A percentile compares a stretch with the other conserved stretches of the same genome.
These are phyloP conservation scores for Paulownia fortunei DNA, from an alignment of 257 asterid genomes.

Conservation along the genomic window DNA sequence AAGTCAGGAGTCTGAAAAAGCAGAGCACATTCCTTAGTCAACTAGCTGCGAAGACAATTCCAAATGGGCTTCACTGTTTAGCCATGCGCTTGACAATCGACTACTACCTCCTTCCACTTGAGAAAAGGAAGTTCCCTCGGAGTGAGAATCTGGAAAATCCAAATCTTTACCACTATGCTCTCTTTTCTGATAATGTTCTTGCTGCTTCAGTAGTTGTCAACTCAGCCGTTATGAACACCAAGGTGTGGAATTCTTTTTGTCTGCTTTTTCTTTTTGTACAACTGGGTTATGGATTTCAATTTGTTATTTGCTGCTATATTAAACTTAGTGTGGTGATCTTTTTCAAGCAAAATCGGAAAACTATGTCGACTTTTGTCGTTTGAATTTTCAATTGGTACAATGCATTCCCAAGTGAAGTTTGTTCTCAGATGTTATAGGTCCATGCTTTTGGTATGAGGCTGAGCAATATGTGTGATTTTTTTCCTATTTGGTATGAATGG, in stretches of 20 bases:
- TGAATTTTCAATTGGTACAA: background rate
- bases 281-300: constrained; percentile 24
- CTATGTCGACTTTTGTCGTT: background rate
- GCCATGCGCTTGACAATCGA: constrained; percentile 94
- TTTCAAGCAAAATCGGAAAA: background rate
- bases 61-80: constrained; percentile 95
- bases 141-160: constrained; percentile 90
- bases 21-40: constrained; percentile 98
- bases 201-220: constrained; percentile 99
- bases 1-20: constrained; percentile 93
- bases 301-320: constrained; percentile 6
- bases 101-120: constrained; percentile 83
- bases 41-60: constrained; percentile 96
- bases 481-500: background rate
- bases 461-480: constrained; percentile 1
- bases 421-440: constrained; percentile 1
- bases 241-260: constrained; percentile 52
- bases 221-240: constrained; percentile 85
- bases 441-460: constrained; percentile 10
- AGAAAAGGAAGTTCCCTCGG: constrained; percentile 81
- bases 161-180: constrained; percentile 86
- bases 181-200: constrained; percentile 95
- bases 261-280: constrained; percentile 17
- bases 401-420: constrained; percentile 27
- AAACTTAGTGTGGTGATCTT: background rate